phyloP scores from a whole-genome alignment of 257 asterid genomes.

The Solanum etuberosum region DNA sequence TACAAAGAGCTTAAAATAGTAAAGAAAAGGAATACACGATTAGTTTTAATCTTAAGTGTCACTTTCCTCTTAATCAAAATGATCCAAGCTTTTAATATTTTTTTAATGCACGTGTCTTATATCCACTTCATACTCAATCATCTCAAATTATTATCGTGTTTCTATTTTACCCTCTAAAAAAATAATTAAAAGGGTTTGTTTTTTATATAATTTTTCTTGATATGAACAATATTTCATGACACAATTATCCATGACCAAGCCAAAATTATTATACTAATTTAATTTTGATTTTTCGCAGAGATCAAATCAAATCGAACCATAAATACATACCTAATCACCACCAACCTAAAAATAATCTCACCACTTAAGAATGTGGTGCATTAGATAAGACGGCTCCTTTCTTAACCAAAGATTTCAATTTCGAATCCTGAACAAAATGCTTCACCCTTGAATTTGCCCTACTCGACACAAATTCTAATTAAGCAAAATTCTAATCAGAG shows the following conservation, averaged over 20 bases:
- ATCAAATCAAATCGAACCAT: not conserved
- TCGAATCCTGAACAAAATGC: too few species aligned
- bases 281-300: too few species aligned
- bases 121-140: too few species aligned
- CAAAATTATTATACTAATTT: not conserved
- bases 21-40: not conserved
- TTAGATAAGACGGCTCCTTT: too few species aligned
- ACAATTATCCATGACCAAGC: not conserved
- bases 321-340: not conserved
- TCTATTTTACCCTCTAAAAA: too few species aligned
- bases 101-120: not conserved
- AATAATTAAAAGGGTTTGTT: too few species aligned
- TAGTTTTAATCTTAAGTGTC: not conserved
- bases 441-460: accelerated
- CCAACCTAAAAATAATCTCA: not conserved
- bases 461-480: too few species aligned
- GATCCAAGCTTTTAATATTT: not conserved
- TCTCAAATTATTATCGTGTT: not conserved
- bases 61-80: not conserved
- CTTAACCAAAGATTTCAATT: not conserved
- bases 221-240: not conserved
- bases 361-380: not conserved
- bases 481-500: accelerated
- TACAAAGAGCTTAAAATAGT: not conserved
- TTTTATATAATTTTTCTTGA: too few species aligned